These are phyloP conservation scores for Heritiera littoralis DNA, from an alignment of 345 rosid species.

Conservation along the genomic window DNA sequence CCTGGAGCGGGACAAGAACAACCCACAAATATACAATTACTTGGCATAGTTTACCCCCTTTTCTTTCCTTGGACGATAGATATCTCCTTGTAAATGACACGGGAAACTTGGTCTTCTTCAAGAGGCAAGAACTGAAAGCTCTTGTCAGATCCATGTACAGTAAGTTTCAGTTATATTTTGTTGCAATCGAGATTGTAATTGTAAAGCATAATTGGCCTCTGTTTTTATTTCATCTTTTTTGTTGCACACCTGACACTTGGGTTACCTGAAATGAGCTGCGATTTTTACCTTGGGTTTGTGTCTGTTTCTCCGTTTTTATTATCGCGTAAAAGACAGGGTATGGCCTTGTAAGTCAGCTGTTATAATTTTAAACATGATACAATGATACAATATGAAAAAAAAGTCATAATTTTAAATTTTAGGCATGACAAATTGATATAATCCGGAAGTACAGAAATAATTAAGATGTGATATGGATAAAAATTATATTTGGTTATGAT, in stretches of 20 bases:
- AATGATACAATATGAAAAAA: too few relatives aligned
- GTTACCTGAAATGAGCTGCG: not conserved
- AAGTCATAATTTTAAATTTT: too few relatives aligned
- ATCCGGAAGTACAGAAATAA: too few relatives aligned
- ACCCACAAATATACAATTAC: slow-evolving; percentile 96
- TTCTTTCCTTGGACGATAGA: not conserved
- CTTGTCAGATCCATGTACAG: slow-evolving; percentile 44
- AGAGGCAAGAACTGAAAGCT: slow-evolving; percentile 21
- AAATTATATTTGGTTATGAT: too few relatives aligned
- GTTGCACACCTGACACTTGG: not conserved
- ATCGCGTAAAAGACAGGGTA: too few relatives aligned
- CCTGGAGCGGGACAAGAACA: slow-evolving; percentile 97
- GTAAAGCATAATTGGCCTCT: slow-evolving; percentile 32
- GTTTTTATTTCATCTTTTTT: too few relatives aligned
- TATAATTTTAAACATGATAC: too few relatives aligned
- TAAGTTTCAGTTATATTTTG: slow-evolving; percentile 25
- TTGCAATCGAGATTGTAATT: slow-evolving; percentile 34
- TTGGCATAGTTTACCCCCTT: slow-evolving; percentile 47
- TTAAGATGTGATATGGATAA: too few relatives aligned
- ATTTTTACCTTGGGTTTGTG: not conserved
- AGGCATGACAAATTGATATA: too few relatives aligned
- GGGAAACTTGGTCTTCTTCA: slow-evolving; percentile 17
- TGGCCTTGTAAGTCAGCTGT: too few relatives aligned
- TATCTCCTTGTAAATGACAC: slow-evolving; percentile 24
- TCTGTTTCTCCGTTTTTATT: too few relatives aligned